Evolutionary conservation across 306 rosid genomes (phyloP).

Genomic region (Cucumis cinereus): DNA sequence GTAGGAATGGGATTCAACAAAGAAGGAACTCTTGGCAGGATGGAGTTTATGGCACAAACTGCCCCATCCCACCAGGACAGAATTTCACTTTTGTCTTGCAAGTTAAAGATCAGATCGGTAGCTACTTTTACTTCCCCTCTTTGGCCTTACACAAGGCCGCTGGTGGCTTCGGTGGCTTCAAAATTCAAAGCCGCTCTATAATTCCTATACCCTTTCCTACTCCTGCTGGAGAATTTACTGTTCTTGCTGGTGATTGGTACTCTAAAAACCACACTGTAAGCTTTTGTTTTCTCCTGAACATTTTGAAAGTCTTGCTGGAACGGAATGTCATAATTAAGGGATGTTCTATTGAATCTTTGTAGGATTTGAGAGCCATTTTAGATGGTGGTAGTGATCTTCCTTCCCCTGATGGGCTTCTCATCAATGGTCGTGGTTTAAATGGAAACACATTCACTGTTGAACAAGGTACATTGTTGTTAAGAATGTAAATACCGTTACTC

Average conservation of each 20-base stretch:
- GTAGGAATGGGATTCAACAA: constrained; percentile 78
- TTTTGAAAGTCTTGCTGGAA: neutral
- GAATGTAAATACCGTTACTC: neutral
- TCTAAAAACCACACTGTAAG: constrained; percentile 66
- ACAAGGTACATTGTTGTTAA: constrained; percentile 34
- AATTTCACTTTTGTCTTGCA: constrained; percentile 75
- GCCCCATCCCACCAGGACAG: constrained; percentile 76
- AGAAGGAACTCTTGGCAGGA: constrained; percentile 89
- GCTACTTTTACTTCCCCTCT: constrained; percentile 84
- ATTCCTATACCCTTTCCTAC: constrained; percentile 76
- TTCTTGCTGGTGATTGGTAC: constrained; percentile 82
- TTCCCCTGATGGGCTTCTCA: constrained; percentile 67
- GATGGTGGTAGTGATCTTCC: constrained; percentile 76
- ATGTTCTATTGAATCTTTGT: neutral
- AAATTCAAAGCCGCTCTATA: constrained; percentile 48
- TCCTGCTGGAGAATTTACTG: constrained; percentile 65
- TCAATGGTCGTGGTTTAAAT: constrained; percentile 65
- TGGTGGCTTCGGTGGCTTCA: constrained; percentile 68
- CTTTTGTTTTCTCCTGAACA: neutral
- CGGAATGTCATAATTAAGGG: neutral
- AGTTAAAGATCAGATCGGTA: constrained; percentile 88
- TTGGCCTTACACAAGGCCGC: constrained; percentile 83
- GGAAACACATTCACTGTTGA: constrained; percentile 49
- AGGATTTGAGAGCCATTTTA: constrained; percentile 74
- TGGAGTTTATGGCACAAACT: constrained; percentile 82